Evolutionary conservation across 257 asterid genomes (phyloP), one percentile per base, ranked within the genome.

Genomic region (Solanum arcanum): DNA sequence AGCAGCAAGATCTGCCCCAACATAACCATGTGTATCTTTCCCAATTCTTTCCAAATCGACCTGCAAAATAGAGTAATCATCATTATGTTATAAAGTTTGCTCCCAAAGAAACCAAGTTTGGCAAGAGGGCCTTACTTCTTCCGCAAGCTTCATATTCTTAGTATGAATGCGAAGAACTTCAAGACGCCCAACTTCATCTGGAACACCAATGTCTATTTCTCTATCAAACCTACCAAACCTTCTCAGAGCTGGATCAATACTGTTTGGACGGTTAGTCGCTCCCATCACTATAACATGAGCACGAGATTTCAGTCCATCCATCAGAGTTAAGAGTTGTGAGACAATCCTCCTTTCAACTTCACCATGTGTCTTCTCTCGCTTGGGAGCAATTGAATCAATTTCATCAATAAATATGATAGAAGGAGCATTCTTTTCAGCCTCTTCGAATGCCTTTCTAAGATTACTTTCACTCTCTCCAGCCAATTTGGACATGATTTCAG

Each of bases 391-490:
- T 27, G 95, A 93, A 90, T 93, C 95, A 83, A 93, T 41, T 72
- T 93, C 94, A 86, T 93, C 95, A 35, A 93, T 93, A 83, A 91
- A 92, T 69, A 92, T 92, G 41, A 92, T 92, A 20, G 95, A 88
- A 15, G 95, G 95, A 12, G 95, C 95, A 88, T 92, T 92, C 91
- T 92, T 92, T 90, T 92, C 95, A 49, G 95, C 95, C 91, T 92
- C 95, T 92, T 93, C 95, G 84, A 93, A 93, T 72, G 95, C 95
- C 92, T 93, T 93, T 44, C 95, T 89, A 41, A 93, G 95, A 80
- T 93, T 93, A 89, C 95, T 91, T 86, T 93, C 95, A 87, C 95
- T 91, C 89, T 93, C 95, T 77, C 95, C 95, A 37, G 95, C 95
- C 88, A 93, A 87, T 84, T 93, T 93, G 68, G 95, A 93, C 95